Percentiles rank a stretch among this genome's conserved stretches.
Conservation (phyloP, 768 basidiomycete species). For the Naganishia vaughanmartiniae region DNA sequence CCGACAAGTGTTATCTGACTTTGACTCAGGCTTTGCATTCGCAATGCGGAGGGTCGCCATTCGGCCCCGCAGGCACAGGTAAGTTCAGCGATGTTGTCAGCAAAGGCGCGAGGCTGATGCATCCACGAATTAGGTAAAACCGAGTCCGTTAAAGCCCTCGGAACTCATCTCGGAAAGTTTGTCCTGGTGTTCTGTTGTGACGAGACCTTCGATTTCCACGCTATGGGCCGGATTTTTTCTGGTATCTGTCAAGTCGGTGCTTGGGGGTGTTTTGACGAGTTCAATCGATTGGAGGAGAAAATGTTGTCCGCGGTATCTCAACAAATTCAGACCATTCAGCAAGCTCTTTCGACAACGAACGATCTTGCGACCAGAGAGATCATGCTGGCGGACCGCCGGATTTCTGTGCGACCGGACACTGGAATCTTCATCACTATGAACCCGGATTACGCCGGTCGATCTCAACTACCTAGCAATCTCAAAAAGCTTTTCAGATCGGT, state of each 20-base stretch:
- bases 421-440: constrained; percentile 99
- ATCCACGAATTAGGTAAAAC: constrained; percentile 71
- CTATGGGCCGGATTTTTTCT: constrained; percentile 99
- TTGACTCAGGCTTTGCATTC: constrained; percentile 91
- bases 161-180: constrained; percentile 94
- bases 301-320: constrained; percentile 98
- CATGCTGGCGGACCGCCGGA: constrained; percentile 56
- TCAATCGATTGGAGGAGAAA: constrained; percentile 91
- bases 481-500: constrained; percentile 81
- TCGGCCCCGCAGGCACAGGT: constrained; percentile 98
- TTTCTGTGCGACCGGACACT: constrained; percentile 63
- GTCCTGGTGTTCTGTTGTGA: constrained; percentile 99
- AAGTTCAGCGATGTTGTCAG: constrained; percentile 33
- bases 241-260: constrained; percentile 98
- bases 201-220: constrained; percentile 99
- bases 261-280: constrained; percentile 68
- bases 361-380: constrained; percentile 91
- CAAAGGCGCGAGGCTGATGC: constrained; percentile 24
- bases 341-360: constrained; percentile 83
- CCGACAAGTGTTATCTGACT: constrained; percentile 93
- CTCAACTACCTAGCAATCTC: constrained; percentile 59
- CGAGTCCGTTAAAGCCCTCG: constrained; percentile 97
- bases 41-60: constrained; percentile 94
- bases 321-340: constrained; percentile 97
- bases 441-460: constrained; percentile 94